A percentile compares a stretch with the other conserved stretches of the same genome.
Conservation (phyloP, 2,329 filamentous ascomycete species). For the Colletotrichum gigasporum region DNA sequence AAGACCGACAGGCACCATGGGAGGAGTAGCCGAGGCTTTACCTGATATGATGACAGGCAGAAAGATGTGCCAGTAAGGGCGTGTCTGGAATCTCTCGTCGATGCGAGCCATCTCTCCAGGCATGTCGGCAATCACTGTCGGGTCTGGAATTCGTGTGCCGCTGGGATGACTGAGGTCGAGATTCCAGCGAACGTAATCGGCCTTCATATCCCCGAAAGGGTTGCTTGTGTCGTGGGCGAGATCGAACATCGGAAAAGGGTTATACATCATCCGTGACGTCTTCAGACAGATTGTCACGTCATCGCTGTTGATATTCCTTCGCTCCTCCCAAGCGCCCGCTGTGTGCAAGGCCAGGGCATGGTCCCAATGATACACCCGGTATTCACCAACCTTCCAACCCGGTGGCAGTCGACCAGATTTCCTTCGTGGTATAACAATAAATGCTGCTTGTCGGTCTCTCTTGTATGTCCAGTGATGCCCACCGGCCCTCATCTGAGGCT, state of each 20-base stretch:
- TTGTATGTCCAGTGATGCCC: constrained; percentile 50
- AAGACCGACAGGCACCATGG: constrained; percentile 44
- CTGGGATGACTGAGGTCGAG: constrained; percentile 45
- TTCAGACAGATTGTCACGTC: background rate
- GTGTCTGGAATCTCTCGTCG: constrained; percentile 52
- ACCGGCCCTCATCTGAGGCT: constrained; percentile 42
- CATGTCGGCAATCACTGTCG: constrained; percentile 44
- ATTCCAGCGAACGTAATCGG: constrained; percentile 50
- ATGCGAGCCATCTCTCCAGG: constrained; percentile 54
- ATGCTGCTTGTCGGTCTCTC: background rate
- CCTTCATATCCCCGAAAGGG: constrained; percentile 41
- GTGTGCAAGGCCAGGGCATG: constrained; percentile 3
- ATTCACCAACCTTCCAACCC: constrained; percentile 37
- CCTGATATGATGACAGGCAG: constrained; percentile 47
- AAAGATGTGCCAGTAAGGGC: constrained; percentile 49
- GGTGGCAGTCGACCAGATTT: constrained; percentile 11
- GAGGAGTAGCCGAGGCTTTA: background rate
- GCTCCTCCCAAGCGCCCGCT: constrained; percentile 3
- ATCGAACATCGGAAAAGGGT: constrained; percentile 33
- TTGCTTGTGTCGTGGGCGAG: constrained; percentile 19
- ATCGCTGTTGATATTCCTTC: background rate
- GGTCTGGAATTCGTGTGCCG: constrained; percentile 38
- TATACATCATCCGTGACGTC: background rate
- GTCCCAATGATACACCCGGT: constrained; percentile 18
- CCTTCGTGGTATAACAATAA: background rate